Evolutionary conservation across 2,329 filamentous ascomycete genomes (phyloP).

Genomic region (Parasarocladium wereldwijsianum): DNA sequence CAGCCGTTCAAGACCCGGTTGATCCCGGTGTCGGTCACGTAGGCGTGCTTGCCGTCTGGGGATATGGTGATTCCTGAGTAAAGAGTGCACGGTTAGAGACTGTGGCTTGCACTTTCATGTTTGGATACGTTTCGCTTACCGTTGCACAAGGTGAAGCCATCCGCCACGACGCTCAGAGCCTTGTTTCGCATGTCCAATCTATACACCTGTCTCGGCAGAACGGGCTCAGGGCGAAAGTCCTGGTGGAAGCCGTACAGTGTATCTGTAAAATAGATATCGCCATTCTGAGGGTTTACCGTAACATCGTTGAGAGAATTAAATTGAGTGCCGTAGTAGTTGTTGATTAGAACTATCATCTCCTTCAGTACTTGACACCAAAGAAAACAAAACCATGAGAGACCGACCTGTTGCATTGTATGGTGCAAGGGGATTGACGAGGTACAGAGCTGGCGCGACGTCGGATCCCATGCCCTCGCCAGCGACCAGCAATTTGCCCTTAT

Average conservation of each 20-base stretch:
- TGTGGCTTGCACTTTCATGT: fast-evolving
- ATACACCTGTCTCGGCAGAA: slow-evolving; percentile 43
- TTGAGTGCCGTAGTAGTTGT: slow-evolving; percentile 43
- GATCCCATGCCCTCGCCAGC: slow-evolving; percentile 30
- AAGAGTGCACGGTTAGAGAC: slow-evolving; percentile 4
- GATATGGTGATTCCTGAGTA: slow-evolving; percentile 39
- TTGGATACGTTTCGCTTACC: slow-evolving; percentile 15
- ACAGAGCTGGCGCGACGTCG: slow-evolving; percentile 12
- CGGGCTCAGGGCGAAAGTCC: slow-evolving; percentile 37
- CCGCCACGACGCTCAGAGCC: slow-evolving; percentile 38
- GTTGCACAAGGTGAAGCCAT: slow-evolving; percentile 41
- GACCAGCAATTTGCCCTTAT: slow-evolving; percentile 28
- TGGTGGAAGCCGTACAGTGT: slow-evolving; percentile 44
- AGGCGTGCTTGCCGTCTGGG: slow-evolving; percentile 33
- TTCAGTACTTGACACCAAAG: no score
- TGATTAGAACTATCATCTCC: slow-evolving; percentile 39
- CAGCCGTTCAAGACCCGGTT: slow-evolving; percentile 26
- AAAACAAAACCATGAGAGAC: background rate
- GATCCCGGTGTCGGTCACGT: slow-evolving; percentile 43
- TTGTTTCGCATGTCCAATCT: slow-evolving; percentile 34
- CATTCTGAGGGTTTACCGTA: slow-evolving; percentile 33
- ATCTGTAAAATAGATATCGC: slow-evolving; percentile 52
- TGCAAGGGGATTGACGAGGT: slow-evolving; percentile 11
- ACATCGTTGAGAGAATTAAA: slow-evolving; percentile 49
- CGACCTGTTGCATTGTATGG: slow-evolving; percentile 36